Conservation (phyloP, 1,284 basidiomycete species). For the Cryptococcus jaspeensis region DNA sequence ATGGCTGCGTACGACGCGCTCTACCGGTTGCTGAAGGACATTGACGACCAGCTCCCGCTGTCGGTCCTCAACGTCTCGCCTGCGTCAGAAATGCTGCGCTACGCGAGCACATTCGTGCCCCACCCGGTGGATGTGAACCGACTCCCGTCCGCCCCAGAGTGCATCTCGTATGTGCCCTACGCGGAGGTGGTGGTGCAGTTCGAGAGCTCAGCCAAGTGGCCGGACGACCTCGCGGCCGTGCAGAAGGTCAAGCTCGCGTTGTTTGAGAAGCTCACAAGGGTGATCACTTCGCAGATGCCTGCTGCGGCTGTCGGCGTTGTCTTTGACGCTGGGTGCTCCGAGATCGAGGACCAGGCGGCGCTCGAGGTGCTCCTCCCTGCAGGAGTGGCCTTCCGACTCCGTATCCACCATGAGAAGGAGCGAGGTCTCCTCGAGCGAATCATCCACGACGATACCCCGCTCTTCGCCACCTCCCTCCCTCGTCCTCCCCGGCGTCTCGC, state of each 20-base stretch:
- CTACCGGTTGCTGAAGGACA: slow-evolving; percentile 70
- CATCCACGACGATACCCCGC: slow-evolving; percentile 48
- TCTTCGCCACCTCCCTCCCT: slow-evolving; percentile 40
- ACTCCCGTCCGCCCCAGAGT: slow-evolving; percentile 52
- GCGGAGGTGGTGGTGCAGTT: slow-evolving; percentile 80
- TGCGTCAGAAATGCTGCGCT: slow-evolving; percentile 70
- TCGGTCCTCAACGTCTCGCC: slow-evolving; percentile 71
- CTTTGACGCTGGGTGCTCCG: slow-evolving; percentile 59
- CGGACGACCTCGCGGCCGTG: slow-evolving; percentile 87
- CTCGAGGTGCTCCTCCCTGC: slow-evolving; percentile 76
- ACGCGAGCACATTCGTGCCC: slow-evolving; percentile 73
- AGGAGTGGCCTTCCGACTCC: slow-evolving; percentile 82
- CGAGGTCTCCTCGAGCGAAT: slow-evolving; percentile 72
- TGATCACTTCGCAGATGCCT: slow-evolving; percentile 59
- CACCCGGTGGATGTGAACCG: slow-evolving; percentile 60
- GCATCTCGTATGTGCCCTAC: slow-evolving; percentile 65
- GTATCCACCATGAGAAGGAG: slow-evolving; percentile 88
- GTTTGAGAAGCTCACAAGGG: slow-evolving; percentile 70
- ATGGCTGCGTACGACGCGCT: slow-evolving; percentile 77
- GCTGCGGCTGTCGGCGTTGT: slow-evolving; percentile 58
- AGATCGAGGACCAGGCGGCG: slow-evolving; percentile 67
- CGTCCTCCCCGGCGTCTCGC: slow-evolving; percentile 52
- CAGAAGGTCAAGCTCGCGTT: slow-evolving; percentile 96
- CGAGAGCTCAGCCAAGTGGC: slow-evolving; percentile 90
- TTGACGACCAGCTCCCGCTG: slow-evolving; percentile 78